A percentile compares a stretch with the other conserved stretches of the same genome.
phyloP scores from a whole-genome alignment of 108 stramenopile genomes.

The Aurantiochytrium sp. region DNA sequence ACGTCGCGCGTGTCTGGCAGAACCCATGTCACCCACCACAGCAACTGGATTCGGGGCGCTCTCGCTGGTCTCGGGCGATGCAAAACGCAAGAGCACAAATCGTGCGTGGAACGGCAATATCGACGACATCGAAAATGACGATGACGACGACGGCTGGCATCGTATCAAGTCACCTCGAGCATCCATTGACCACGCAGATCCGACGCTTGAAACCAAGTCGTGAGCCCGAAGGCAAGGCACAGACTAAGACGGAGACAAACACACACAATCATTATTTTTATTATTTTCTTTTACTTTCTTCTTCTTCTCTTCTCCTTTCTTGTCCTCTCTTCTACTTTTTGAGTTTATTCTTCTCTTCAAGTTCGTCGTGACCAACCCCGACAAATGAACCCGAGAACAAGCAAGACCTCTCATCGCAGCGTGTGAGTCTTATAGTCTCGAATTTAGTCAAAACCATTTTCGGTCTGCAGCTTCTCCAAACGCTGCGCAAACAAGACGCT shows the following conservation, averaged over 20 bases:
- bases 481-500: not conserved
- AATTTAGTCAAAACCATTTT: not conserved
- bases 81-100: not conserved
- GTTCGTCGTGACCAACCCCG: too few relatives aligned
- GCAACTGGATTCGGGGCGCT: not conserved
- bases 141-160: not conserved
- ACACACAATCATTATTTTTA: too few relatives aligned
- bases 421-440: not conserved
- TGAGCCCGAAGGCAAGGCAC: too few relatives aligned
- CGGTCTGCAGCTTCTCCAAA: constrained; percentile 6
- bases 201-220: not conserved
- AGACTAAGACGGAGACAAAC: too few relatives aligned
- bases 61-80: not conserved
- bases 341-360: too few relatives aligned
- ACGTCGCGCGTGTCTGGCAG: not conserved
- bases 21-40: not conserved
- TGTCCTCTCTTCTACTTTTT: too few relatives aligned
- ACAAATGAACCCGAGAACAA: too few relatives aligned
- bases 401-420: not conserved
- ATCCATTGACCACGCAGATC: not conserved
- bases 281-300: too few relatives aligned
- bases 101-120: not conserved
- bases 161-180: not conserved
- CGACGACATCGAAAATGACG: not conserved
- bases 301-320: too few relatives aligned